Percentiles rank a stretch among this genome's conserved stretches.
Conservation (phyloP, 805 yeast species). For the Candida nemodendra region DNA sequence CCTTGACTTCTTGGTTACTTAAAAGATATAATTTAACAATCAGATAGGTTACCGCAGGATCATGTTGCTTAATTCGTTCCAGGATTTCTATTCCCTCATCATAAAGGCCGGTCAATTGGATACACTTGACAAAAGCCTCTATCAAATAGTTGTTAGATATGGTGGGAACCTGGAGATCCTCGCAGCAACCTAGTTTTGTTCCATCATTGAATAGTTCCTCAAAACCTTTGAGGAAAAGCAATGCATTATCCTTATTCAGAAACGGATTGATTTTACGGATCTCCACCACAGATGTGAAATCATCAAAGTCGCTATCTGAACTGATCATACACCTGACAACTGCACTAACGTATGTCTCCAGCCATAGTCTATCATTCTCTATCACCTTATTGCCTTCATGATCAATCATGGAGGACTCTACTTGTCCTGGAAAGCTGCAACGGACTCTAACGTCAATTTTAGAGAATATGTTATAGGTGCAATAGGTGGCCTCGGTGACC, state of each 20-base stretch:
- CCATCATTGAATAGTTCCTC: conserved; percentile 68
- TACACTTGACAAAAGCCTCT: conserved; percentile 66
- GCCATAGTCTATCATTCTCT: conserved; percentile 53
- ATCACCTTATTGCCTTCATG: conserved; percentile 51
- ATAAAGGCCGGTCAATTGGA: conserved; percentile 64
- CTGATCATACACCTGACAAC: conserved; percentile 72
- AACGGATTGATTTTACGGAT: conserved; percentile 83
- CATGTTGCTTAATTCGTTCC: conserved; percentile 46
- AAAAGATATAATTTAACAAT: conserved; percentile 52
- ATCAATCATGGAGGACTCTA: conserved; percentile 52
- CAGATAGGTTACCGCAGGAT: conserved; percentile 57
- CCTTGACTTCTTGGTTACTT: conserved; percentile 59
- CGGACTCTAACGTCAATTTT: conserved; percentile 68
- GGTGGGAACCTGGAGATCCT: conserved; percentile 70
- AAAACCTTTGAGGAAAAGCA: conserved; percentile 59
- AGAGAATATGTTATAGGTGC: conserved; percentile 60
- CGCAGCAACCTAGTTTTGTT: conserved; percentile 57
- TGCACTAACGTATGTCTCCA: conserved; percentile 65
- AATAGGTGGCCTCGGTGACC: conserved; percentile 69
- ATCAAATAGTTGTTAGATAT: conserved; percentile 65
- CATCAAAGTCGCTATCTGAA: conserved; percentile 69
- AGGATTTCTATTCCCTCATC: conserved; percentile 61
- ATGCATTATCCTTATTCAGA: conserved; percentile 44
- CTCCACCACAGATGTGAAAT: conserved; percentile 69
- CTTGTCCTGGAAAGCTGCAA: conserved; percentile 74